Conservation (phyloP, 345 rosid genomes). For the Melaleuca quinquenervia region DNA sequence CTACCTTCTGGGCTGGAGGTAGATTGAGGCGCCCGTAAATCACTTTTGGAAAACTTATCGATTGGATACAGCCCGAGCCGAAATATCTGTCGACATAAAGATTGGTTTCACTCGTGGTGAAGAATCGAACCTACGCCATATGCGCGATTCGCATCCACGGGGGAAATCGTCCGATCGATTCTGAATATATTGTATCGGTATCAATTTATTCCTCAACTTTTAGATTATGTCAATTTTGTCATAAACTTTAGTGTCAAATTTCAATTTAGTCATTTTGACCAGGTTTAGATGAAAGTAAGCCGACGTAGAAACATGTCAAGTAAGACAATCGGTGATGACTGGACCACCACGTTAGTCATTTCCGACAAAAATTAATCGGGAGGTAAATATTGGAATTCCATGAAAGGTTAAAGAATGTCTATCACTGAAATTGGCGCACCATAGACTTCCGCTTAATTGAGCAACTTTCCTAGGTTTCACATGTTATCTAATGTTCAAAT, state of each 20-base stretch:
- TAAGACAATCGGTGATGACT: neutral
- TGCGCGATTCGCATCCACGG: neutral
- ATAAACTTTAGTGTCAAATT: neutral
- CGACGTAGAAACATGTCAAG: rapidly evolving
- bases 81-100: neutral
- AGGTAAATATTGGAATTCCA: neutral
- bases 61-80: neutral
- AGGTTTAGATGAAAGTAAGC: neutral
- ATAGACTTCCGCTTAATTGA: neutral
- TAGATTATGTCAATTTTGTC: neutral
- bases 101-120: neutral
- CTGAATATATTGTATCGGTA: neutral
- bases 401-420: neutral
- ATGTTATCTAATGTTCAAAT: neutral
- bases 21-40: neutral
- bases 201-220: neutral
- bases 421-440: neutral
- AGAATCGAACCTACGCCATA: neutral
- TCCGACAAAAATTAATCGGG: neutral
- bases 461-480: neutral
- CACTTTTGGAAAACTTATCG: neutral
- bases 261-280: neutral
- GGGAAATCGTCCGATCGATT: neutral
- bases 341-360: neutral
- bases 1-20: neutral